Conservation (phyloP, 139 green algal species). For the Picochlorum sp. region DNA sequence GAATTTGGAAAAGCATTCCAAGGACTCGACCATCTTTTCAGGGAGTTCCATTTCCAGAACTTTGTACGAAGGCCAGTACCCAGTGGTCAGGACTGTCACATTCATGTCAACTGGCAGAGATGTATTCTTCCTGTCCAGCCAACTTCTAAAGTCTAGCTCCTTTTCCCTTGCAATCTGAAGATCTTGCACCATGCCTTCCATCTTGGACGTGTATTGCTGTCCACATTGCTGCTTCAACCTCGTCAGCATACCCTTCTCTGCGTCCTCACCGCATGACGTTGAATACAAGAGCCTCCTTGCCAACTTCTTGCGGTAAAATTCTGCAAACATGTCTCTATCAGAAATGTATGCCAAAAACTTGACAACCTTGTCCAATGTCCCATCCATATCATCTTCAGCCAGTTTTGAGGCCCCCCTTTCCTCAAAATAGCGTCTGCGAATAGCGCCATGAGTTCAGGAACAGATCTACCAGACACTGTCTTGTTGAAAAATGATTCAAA, state of each 20-base stretch:
- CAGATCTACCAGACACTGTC: conserved; percentile 68
- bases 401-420: conserved; percentile 92
- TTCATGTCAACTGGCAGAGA: conserved; percentile 67
- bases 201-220: conserved; percentile 80
- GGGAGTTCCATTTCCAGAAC: conserved; percentile 78
- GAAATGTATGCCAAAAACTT: conserved; percentile 95
- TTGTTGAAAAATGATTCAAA: conserved; percentile 99
- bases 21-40: conserved; percentile 73
- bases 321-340: conserved; percentile 86
- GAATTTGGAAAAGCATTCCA: conserved; percentile 81
- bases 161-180: conserved; percentile 81
- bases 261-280: conserved; percentile 70
- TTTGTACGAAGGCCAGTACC: conserved; percentile 83
- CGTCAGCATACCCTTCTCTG: conserved; percentile 87
- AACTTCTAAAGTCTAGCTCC: conserved; percentile 74
- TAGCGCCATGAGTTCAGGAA: conserved; percentile 91
- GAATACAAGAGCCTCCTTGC: conserved; percentile 32
- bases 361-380: conserved; percentile 94
- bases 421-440: conserved; percentile 97
- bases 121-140: conserved; percentile 37
- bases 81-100: conserved; percentile 87
- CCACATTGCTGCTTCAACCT: conserved; percentile 99
- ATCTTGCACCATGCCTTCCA: conserved; percentile 96
- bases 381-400: conserved; percentile 87
- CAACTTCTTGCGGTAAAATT: conserved; percentile 98